Percentiles rank a stretch among this genome's conserved stretches.
Evolutionary conservation across 805 yeast species (phyloP).

Genomic region (Teunomyces panamensis): DNA sequence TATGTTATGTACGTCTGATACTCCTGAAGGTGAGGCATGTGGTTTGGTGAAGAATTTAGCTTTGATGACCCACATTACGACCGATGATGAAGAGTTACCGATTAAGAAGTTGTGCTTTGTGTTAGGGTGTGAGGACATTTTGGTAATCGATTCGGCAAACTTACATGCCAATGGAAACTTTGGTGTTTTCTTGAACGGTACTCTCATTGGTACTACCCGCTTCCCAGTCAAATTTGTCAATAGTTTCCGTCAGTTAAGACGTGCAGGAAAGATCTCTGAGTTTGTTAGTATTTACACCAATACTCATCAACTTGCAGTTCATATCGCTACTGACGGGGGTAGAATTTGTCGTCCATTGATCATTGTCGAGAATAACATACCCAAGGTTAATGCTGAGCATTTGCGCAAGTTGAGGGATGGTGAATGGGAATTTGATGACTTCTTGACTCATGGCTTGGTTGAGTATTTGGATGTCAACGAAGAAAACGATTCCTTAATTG

Average conservation of each 20-base stretch:
- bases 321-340: conserved; percentile 98
- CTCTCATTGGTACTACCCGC: conserved; percentile 84
- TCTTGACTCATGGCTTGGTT: conserved; percentile 78
- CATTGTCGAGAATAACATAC: conserved; percentile 69
- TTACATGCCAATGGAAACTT: conserved; percentile 74
- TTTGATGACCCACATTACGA: conserved; percentile 96
- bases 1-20: conserved; percentile 97
- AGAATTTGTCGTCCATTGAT: conserved; percentile 96
- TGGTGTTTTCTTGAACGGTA: conserved; percentile 92
- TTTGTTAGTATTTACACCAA: conserved; percentile 90
- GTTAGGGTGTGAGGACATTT: conserved; percentile 87
- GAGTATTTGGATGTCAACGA: conserved; percentile 87
- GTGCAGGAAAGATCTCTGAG: conserved; percentile 82
- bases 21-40: conserved; percentile 99
- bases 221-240: conserved; percentile 81
- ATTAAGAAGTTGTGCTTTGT: conserved; percentile 70
- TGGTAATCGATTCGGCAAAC: conserved; percentile 76
- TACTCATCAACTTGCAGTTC: conserved; percentile 87
- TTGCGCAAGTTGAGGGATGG: conserved; percentile 61
- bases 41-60: conserved; percentile 97
- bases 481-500: conserved; percentile 15
- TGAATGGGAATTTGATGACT: conserved; percentile 85
- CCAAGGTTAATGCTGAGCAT: conserved; percentile 74
- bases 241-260: conserved; percentile 74
- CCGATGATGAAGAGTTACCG: conserved; percentile 96